These are phyloP conservation scores for Hypoxylon sp. DNA, from an alignment of 2,329 filamentous ascomycete species.

Conservation along the genomic window DNA sequence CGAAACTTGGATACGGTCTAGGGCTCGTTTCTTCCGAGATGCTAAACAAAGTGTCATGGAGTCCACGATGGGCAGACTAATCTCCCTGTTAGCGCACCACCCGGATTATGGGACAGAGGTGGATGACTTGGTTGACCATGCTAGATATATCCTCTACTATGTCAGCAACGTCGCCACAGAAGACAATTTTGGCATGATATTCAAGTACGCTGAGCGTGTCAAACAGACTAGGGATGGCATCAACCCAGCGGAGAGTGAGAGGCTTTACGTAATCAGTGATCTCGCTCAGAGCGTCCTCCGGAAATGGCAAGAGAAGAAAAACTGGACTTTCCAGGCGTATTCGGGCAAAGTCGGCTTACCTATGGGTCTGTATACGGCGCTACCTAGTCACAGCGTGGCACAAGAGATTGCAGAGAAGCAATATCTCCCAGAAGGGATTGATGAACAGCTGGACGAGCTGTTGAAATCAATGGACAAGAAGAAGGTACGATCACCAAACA, in stretches of 20 bases:
- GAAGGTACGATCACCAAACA: constrained; percentile 63
- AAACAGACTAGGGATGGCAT: constrained; percentile 91
- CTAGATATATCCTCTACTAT: constrained; percentile 91
- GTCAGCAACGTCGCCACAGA: constrained; percentile 84
- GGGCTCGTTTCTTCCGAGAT: constrained; percentile 74
- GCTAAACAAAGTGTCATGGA: constrained; percentile 78
- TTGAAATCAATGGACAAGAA: constrained; percentile 77
- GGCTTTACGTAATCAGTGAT: constrained; percentile 88
- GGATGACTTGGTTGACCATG: constrained; percentile 82
- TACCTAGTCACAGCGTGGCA: constrained; percentile 82
- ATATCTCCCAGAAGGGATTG: constrained; percentile 81
- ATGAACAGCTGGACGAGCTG: constrained; percentile 79
- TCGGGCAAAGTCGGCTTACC: constrained; percentile 85
- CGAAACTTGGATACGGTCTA: constrained; percentile 89
- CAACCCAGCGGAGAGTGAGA: constrained; percentile 73
- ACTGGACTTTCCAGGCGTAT: constrained; percentile 87
- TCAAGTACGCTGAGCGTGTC: constrained; percentile 90
- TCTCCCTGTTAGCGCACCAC: constrained; percentile 92
- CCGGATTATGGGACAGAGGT: constrained; percentile 81
- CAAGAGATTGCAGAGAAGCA: constrained; percentile 89
- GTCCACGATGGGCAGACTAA: constrained; percentile 80
- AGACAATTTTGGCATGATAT: constrained; percentile 88
- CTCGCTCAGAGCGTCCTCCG: constrained; percentile 85
- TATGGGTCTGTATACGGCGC: constrained; percentile 78
- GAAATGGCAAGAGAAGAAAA: constrained; percentile 86